Evolutionary conservation across 495 filamentous ascomycete species (phyloP), one percentile per base, ranked within the genome.

Genomic region (Chaetomium fimeti): DNA sequence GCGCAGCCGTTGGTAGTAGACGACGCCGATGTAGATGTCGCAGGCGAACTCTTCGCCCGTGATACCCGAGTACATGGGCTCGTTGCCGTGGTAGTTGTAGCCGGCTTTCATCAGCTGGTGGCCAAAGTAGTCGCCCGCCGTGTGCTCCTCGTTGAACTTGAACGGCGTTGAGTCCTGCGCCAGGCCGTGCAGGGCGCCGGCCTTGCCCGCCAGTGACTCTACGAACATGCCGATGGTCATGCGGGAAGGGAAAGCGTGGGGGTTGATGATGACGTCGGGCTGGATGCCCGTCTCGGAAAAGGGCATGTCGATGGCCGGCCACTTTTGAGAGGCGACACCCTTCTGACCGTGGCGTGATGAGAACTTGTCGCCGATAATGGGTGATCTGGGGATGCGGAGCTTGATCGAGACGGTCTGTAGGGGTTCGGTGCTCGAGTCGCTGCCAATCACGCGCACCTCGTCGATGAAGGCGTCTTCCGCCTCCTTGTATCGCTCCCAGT

Each of bases 181-280:
- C 32, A 96, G 84, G 43, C 94, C 94, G 72, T 98, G 94, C 57
- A 98, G 84, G 36, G 94, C 89, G 13, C 94, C 94, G 20, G 93
- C 84, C 79, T 98, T 98, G 38, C 94, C 94, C 25, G 94, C 94
- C 65, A 98, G 84, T 8, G 93, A 97, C 78, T 98, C 94, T 69
- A 98, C 88, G 80, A 98, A 97, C 89, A 98, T 97, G 74, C 94
- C 94, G 74, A 98, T 98, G 27, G 94, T 98, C 94, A 98, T 98
- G 77, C 94, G 93, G 61, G 94, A 98, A n/a, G 94, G 94, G 84
- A 98, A 98, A 76, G 94, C 94, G 84, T 98, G 94, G 64, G 94
- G 94, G 78, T 98, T 98, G 81, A 98, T 98, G 74, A 98, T 98
- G 69, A 96, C 81, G 75, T 98, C 94, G 5, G 94, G 94, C 72